Evolutionary conservation across 495 filamentous ascomycete species (phyloP).

Genomic region (Clohesyomyces aquaticus): DNA sequence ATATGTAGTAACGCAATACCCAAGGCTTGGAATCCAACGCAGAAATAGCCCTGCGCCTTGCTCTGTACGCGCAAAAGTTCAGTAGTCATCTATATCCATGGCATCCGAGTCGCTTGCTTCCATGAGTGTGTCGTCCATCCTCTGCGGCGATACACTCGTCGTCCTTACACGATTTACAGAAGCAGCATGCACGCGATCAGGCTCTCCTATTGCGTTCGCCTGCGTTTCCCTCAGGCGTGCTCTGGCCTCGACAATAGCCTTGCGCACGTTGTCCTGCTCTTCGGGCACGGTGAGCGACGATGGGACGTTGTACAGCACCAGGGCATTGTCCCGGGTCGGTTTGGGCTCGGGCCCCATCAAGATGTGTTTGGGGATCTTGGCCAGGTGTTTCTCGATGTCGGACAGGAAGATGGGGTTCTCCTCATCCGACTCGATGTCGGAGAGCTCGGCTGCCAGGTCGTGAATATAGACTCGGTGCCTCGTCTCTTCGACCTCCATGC

Average conservation of each 20-base stretch:
- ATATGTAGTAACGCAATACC: constrained; percentile 18
- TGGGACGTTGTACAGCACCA: constrained; percentile 84
- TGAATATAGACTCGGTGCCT: constrained; percentile 87
- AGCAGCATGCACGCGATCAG: neutral
- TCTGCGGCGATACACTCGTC: constrained; percentile 26
- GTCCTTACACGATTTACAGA: neutral
- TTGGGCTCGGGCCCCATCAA: constrained; percentile 53
- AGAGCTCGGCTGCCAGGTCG: constrained; percentile 85
- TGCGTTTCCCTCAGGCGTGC: constrained; percentile 64
- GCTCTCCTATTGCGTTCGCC: constrained; percentile 25
- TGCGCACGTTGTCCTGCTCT: constrained; percentile 80
- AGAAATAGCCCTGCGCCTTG: neutral
- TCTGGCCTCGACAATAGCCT: constrained; percentile 82
- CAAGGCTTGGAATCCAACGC: neutral
- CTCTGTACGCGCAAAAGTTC: neutral
- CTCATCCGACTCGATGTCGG: constrained; percentile 57
- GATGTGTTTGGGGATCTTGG: constrained; percentile 69
- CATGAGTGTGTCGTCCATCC: constrained; percentile 23
- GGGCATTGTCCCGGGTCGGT: constrained; percentile 59
- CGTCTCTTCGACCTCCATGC: constrained; percentile 88
- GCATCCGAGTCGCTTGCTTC: constrained; percentile 60
- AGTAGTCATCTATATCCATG: constrained; percentile 69
- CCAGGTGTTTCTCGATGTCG: constrained; percentile 79
- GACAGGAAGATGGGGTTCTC: constrained; percentile 73
- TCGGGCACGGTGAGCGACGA: constrained; percentile 72